Base-by-base conservation (phyloP, 2,329 filamentous ascomycete species). In the Tolypocladium capitatum region DNA sequence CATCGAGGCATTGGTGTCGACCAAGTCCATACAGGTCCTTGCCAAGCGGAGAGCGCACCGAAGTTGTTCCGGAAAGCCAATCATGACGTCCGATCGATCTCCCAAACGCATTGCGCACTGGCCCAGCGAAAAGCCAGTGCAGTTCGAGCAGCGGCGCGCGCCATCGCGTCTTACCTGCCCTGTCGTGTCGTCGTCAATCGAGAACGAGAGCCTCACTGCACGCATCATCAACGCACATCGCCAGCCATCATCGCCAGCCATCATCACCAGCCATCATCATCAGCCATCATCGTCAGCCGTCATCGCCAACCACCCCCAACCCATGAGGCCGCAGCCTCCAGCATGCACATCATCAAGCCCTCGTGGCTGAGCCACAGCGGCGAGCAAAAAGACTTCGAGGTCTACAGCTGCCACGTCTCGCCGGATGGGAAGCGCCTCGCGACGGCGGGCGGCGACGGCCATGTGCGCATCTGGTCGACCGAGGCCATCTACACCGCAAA, bases 361-460 rank as follows among this genome's bases (percentile, higher is more conserved):
- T 81, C 86, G 63, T 97, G 91, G 90, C 81, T 97, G 60, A 91
- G 86, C 65, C 91, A 96, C 72, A 89, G 87, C 69, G 90, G 91
- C 64, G 92, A 98, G 72, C 87, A 94, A 65, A 97, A 96, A 64
- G 90, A 97, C 64, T 94, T 94, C 63, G 92, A 98, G 69, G 91
- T 97, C 55, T 98, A 97, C 72, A 95, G 88, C 70, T 97, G 91
- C 66, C 87, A 97, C 73, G 82, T 98, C 54, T 98, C 92, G 28
- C 87, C 92, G 14, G 92, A 98, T 69, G 92, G 91, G 55, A 84
- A 81, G 61, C 81, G 92, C 54, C 77, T 98, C 49, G 92, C 91
- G 44, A 97, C 92, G 20, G 92, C 91, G 52, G 92, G 90, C 59
- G 91, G 92, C 76, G 92, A 98, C 74, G 91, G 92, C 61, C 88